Conservation (phyloP, 2,329 filamentous ascomycete genomes). For the Basipetospora chlamydospora region DNA sequence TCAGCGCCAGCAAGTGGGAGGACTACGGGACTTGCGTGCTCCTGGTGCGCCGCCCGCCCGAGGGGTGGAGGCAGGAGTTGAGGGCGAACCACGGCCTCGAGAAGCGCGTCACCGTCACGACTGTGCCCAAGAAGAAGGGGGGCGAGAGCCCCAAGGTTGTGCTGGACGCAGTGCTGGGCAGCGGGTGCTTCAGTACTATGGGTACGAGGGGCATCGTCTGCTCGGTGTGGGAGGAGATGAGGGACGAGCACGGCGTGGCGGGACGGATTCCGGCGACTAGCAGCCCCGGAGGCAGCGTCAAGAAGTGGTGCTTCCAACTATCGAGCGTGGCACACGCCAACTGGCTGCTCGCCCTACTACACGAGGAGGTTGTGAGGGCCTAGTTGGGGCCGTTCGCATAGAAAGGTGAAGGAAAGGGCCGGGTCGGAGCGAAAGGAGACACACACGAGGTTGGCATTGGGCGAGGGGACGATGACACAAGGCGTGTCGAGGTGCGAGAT, state of each 20-base stretch:
- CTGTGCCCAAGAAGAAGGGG: conserved; percentile 43
- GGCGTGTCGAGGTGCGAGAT: too few relatives aligned
- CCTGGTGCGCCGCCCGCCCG: conserved; percentile 65
- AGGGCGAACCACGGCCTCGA: conserved; percentile 52
- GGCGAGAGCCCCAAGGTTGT: conserved; percentile 46
- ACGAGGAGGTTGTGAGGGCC: conserved; percentile 36
- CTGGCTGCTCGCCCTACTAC: conserved; percentile 41
- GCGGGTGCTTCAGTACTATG: conserved; percentile 71
- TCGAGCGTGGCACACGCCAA: conserved; percentile 34
- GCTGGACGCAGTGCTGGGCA: conserved; percentile 72
- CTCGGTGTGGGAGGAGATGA: conserved; percentile 70
- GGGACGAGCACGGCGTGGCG: conserved; percentile 43
- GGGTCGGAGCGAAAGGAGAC: neutral
- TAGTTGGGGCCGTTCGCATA: conserved; percentile 9
- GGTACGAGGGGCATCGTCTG: conserved; percentile 78
- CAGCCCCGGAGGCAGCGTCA: conserved; percentile 37
- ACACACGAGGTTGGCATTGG: too few relatives aligned
- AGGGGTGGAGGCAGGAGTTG: conserved; percentile 42
- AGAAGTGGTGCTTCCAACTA: conserved; percentile 51
- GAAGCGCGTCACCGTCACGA: conserved; percentile 71
- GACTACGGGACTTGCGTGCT: conserved; percentile 77
- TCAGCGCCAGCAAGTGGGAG: conserved; percentile 68
- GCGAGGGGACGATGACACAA: too few relatives aligned
- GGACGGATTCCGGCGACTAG: conserved; percentile 37
- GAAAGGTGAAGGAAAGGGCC: neutral